phyloP scores from a whole-genome alignment of 2,329 filamentous ascomycete species.

The Leptographium wingfieldii region DNA sequence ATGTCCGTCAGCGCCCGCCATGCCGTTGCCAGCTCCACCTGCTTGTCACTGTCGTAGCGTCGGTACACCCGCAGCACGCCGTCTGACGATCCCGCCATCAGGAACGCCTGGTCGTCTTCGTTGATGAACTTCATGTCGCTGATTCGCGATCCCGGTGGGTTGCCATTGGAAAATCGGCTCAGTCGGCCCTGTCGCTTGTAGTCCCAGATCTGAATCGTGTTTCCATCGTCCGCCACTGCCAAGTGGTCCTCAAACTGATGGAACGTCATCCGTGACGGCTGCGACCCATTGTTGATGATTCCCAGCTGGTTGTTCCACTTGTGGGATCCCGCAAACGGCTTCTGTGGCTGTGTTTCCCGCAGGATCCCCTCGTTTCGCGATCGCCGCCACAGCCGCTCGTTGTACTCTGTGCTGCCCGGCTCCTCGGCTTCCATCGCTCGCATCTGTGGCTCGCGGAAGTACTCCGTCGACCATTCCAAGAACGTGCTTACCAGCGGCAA shows the following conservation, averaged over 20 bases:
- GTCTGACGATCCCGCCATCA: slow-evolving; percentile 92
- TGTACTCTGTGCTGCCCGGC: slow-evolving; percentile 91
- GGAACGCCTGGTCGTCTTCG: slow-evolving; percentile 87
- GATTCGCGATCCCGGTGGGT: slow-evolving; percentile 80
- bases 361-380: slow-evolving; percentile 89
- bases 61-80: slow-evolving; percentile 89
- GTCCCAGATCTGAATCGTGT: slow-evolving; percentile 87
- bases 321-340: slow-evolving; percentile 72
- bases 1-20: slow-evolving; percentile 91
- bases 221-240: slow-evolving; percentile 82
- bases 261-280: slow-evolving; percentile 87
- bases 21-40: slow-evolving; percentile 74
- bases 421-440: slow-evolving; percentile 91
- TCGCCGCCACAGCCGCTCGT: slow-evolving; percentile 83
- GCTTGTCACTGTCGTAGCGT: slow-evolving; percentile 68
- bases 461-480: slow-evolving; percentile 91
- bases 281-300: slow-evolving; percentile 78
- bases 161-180: slow-evolving; percentile 85
- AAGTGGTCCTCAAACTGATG: slow-evolving; percentile 97
- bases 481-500: slow-evolving; percentile 76
- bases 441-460: slow-evolving; percentile 98
- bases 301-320: slow-evolving; percentile 77
- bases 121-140: slow-evolving; percentile 97
- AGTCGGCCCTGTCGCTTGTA: slow-evolving; percentile 68
- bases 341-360: slow-evolving; percentile 83